Evolutionary conservation across 139 green algal species (phyloP), one percentile per base, ranked within the genome.

Genomic region (Micractinium conductrix): DNA sequence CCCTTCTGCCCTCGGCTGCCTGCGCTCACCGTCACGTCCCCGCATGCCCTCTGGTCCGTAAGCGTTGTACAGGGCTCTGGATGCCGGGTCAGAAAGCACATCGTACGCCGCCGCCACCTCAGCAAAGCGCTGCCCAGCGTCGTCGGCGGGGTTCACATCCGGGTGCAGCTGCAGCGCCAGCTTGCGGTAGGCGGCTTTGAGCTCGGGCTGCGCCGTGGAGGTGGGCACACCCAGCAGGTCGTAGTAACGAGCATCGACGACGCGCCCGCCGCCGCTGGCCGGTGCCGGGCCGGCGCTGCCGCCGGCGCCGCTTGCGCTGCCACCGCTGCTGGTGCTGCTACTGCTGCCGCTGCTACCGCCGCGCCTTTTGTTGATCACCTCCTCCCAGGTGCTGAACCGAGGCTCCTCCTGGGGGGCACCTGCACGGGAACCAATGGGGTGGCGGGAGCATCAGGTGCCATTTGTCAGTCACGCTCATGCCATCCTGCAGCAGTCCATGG

Each of bases 141-240:
- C 87, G 35, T 73, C 38, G 0, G 80, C 83, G 35, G 70, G 21
- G 67, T 72, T 91, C 12, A 93, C 90, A 33, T 99, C 96, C 0
- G 96, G 96, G 62, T 99, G 96, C 42, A 97, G 80, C 45, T 89
- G 85, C 53, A 99, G 89, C 28, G 94, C 95, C 53, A 95, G 88
- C 69, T 87, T 87, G 40, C 93, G 89, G 81, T 98, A 99, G 0
- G 95, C 94, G 40, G 95, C 93, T 78, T 95, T 96, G 65, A 98
- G 94, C 9, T 97, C 91, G 0, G 81, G 87, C 2, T 55, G 30
- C 8, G 19, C 38, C 6, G 86, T 88, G 16, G 10, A n/a, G 8
- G 40, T 33, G 0, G n/a, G 3, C 60, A 93, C 80, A 0, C 81
- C 88, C 28, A 93, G 76, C 28, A 89, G 30, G 2, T 40, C 33